Evolutionary conservation across 2,329 filamentous ascomycete species (phyloP), one percentile per base, ranked within the genome.

Genomic region (Cladosporium sp.): DNA sequence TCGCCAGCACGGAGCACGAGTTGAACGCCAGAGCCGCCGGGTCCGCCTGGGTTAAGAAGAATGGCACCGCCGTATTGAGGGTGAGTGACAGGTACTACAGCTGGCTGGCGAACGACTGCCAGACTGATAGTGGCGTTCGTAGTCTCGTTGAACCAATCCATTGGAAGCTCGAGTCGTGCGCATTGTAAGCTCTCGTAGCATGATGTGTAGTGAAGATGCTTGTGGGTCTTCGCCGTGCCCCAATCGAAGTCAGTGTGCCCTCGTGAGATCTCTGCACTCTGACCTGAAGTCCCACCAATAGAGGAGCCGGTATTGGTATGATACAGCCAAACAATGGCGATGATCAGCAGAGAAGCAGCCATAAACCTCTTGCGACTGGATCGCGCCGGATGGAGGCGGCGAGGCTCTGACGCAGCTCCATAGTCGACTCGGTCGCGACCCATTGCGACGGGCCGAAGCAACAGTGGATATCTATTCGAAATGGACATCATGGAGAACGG

Each of bases 81-180:
- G 69, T 83, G 80, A 4, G 76, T 71, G 16, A 76, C 70, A 0
- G 70, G 65, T 1, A 79, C 71, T 30, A 70, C 78, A 11, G 81
- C 81, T 0, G 82, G 79, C 8, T 80, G 72, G 34, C 78, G 80
- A 13, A 78, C 75, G 10, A 84, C 70, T 7, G 81, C 82, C 18
- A 84, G 67, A 5, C 75, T 76, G 25, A 81, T 73, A 3, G 53
- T 59, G 69, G 43, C 74, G 51, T 26, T 56, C 25, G 72, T 68
- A 57, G 78, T 71, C 1, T 70, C 65, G n/a, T 63, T 59, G 70
- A 79, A 81, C 61, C 66, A 70, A 65, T 76, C 80, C 70, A 84
- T 78, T 0, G 82, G 82, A 0, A 84, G 78, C 56, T 79, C 72
- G 2, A 84, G 72, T 7, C 80, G 76, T 23, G 82, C 80, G 65